Evolutionary conservation across 352 stramenopile genomes (phyloP).

Genomic region (Pythium aristosporum): DNA sequence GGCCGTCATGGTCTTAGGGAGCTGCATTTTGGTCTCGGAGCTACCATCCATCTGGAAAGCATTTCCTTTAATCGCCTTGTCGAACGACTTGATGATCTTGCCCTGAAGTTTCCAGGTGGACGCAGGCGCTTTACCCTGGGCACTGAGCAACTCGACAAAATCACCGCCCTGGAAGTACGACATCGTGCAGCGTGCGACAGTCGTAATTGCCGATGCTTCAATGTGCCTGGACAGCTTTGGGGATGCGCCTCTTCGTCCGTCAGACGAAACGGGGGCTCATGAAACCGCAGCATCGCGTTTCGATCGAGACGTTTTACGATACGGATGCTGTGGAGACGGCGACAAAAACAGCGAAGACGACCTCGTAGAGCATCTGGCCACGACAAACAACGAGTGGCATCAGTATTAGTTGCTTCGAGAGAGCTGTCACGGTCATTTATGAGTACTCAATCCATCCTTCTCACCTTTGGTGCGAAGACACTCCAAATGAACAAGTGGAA

Average conservation of each 20-base stretch:
- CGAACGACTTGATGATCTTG: constrained; percentile 79
- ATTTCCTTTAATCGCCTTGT: constrained; percentile 80
- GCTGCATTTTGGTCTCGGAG: constrained; percentile 78
- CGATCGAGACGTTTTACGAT: neutral
- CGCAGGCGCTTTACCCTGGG: constrained; percentile 70
- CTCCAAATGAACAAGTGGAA: constrained; percentile 92
- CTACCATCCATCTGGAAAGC: constrained; percentile 73
- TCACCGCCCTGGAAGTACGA: constrained; percentile 81
- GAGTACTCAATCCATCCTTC: neutral
- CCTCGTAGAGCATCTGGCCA: constrained; percentile 74
- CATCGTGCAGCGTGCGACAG: neutral
- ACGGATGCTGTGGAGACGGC: constrained; percentile 8
- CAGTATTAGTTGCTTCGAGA: neutral
- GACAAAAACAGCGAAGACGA: constrained; percentile 48
- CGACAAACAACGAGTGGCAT: neutral
- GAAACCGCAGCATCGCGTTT: constrained; percentile 13
- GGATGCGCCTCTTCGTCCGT: neutral
- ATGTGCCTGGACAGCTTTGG: neutral
- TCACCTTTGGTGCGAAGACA: constrained; percentile 87
- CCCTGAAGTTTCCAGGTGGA: constrained; percentile 70
- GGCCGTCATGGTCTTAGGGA: constrained; percentile 51
- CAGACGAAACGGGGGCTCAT: neutral
- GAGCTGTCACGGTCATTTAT: neutral
- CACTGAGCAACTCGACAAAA: constrained; percentile 79
- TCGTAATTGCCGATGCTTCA: neutral